Percentiles rank a stretch among this genome's conserved stretches.
phyloP scores from a whole-genome alignment of 129 eudicot species.

The Gnaphalium uliginosum region DNA sequence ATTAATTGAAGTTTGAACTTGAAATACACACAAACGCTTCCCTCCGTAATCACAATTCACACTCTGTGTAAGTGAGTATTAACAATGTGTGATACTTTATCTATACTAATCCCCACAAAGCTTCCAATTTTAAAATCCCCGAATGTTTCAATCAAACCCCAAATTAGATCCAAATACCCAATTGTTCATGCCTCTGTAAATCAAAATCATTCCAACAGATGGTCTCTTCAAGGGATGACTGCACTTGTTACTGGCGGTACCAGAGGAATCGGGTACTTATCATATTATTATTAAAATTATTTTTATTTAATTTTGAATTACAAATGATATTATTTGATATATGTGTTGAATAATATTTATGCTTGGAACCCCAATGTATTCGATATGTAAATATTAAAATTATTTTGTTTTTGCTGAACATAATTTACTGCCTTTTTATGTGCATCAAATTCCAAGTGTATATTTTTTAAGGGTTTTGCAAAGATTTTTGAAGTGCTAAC shows the following conservation, averaged over 20 bases:
- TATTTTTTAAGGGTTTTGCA: too few relatives aligned
- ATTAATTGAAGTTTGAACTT: background rate
- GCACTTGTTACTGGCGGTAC: slow-evolving; percentile 87
- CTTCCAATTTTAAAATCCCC: slow-evolving; percentile 20
- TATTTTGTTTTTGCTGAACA: background rate
- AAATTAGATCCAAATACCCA: slow-evolving; percentile 17
- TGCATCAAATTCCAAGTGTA: background rate
- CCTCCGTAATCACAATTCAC: slow-evolving; percentile 7
- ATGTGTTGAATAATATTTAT: background rate
- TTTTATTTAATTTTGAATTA: background rate
- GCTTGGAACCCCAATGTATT: slow-evolving; percentile 12
- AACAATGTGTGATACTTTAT: slow-evolving; percentile 31
- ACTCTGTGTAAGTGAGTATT: background rate
- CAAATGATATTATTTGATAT: background rate
- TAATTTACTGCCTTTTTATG: background rate
- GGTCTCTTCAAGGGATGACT: slow-evolving; percentile 72
- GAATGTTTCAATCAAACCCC: slow-evolving; percentile 25
- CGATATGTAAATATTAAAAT: slow-evolving; percentile 19
- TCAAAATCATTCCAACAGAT: slow-evolving; percentile 38
- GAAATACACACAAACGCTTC: slow-evolving; percentile 17
- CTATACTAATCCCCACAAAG: slow-evolving; percentile 21
- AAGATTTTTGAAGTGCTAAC: background rate
- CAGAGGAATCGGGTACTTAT: slow-evolving; percentile 69
- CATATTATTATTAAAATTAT: background rate
- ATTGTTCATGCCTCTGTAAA: background rate